Conservation (phyloP, 805 yeast genomes). For the Saturnispora saitoi region DNA sequence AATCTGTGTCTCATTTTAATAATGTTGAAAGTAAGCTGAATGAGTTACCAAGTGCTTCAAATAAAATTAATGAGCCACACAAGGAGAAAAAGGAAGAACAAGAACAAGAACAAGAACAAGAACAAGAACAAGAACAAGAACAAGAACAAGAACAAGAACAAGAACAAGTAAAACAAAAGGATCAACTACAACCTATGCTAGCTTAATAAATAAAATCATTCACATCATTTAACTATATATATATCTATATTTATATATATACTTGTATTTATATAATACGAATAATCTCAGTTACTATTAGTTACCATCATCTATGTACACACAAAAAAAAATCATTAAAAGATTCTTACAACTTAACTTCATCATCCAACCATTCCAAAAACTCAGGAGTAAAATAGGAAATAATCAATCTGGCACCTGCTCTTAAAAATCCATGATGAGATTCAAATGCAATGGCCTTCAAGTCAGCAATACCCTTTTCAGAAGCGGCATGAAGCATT, state of each 20-base stretch:
- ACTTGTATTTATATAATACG: not conserved
- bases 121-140: conserved; percentile 12
- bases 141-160: conserved; percentile 7
- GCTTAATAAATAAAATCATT: not conserved
- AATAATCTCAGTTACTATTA: not conserved
- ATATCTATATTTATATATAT: not conserved
- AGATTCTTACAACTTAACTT: conserved; percentile 15
- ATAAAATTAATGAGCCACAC: conserved; percentile 9
- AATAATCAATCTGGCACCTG: conserved; percentile 89
- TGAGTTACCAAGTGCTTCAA: conserved; percentile 28
- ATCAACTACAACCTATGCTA: conserved; percentile 7
- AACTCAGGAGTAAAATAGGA: conserved; percentile 94
- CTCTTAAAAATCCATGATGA: conserved; percentile 85
- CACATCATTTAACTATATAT: too few relatives aligned
- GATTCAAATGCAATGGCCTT: conserved; percentile 74
- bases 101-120: conserved; percentile 17
- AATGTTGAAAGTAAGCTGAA: conserved; percentile 13
- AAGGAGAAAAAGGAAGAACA: conserved; percentile 5
- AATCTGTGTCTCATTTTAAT: too few relatives aligned
- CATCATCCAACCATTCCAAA: conserved; percentile 73
- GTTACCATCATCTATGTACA: not conserved
- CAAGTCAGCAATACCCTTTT: conserved; percentile 84
- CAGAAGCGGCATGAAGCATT: conserved; percentile 97
- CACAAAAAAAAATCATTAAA: not conserved
- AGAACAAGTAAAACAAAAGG: conserved; percentile 1